Base-by-base conservation (phyloP, 2,329 filamentous ascomycete species). In the Penicillium capsulatum region DNA sequence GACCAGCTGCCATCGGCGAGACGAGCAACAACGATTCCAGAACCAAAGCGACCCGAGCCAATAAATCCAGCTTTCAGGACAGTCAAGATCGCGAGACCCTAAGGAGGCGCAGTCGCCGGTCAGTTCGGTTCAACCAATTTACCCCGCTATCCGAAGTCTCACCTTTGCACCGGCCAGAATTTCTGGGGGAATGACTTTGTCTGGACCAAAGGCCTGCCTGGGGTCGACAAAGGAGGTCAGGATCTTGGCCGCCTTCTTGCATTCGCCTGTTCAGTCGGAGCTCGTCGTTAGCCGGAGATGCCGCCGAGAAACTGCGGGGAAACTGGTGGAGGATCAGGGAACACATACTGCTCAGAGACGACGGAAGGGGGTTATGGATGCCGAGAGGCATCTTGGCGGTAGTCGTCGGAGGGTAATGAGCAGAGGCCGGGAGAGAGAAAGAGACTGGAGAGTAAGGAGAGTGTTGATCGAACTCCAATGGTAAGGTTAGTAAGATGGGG, bases 171-270 rank as follows among this genome's bases (percentile, higher is more conserved):
- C 87, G 50, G 85, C 84, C 56, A 98, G 81, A 55, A 98, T 78
- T 36, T 83, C 79, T 6, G 91, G 90, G 34, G 92, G 92, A 56
- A 98, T 98, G 63, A 98, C 83, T 68, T 97, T 97, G 68, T 97
- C 92, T 40, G 92, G 91, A 4, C 91, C 89, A 65, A 97, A 95
- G 14, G 91, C 73, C 72, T 97, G 91, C 61, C 83, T 80, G 14
- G 92, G 92, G 63, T 97, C 92, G 63, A 97, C 79, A 65, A 98
- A 98, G 9, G 90, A 94, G 31, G 86, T 80, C 54, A 98, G 79
- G 59, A 97, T 97, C 75, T 94, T 95, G 62, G 86, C 86, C 63
- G 89, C 92, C 71, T 98, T 98, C 68, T 85, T 92, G 72, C 92
- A 97, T 73, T 98, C 92, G 73, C 88, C 91, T 96, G 67, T 54